Base-by-base conservation (phyloP, 2,329 filamentous ascomycete genomes). In the Reticulascus tulasneorum region DNA sequence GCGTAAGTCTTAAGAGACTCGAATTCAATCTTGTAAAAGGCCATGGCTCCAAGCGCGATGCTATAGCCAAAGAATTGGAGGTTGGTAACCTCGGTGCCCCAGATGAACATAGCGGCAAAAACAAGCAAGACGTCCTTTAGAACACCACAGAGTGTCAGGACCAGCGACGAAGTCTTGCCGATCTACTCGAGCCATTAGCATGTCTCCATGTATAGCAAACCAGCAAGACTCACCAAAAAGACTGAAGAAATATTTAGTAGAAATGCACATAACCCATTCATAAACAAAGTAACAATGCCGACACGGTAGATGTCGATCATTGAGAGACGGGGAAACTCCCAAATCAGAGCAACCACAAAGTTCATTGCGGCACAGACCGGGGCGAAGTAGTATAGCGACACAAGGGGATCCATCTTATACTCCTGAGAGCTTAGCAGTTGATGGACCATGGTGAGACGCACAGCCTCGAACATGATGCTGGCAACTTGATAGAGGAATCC, bases 401-500 rank as follows among this genome's bases (percentile, higher is more conserved):
- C 86, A 16, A 93, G 70, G n/a, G 86, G 85, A 59, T 91, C 86
- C 86, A 93, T 91, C 77, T 90, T 91, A 77, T 84, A 90, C 64
- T 91, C 86, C 33, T 82, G 73, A 23, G 82, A 85, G 69, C 81
- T 88, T 50, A 93, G 77, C 29, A 93, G 74, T 40, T 82, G 80
- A 69, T 91, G 82, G 35, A 91, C 84, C 80, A 91, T 82, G 67
- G 84, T 86, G 40, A 93, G 74, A 54, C 86, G 82, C 47, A 87
- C 75, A 38, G 86, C 86, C 66, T 93, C 86, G 55, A 90, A 91
- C 52, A 83, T 58, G 54, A 91, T 83, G 54, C 86, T 86, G 40
- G 72, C 79, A 43, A 84, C 69, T 67, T 91, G 86, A 72, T 80
- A 88, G 45, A 88, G 58, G 66, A 91, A 84, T 46, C 86, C 86